Evolutionary conservation across 2,329 filamentous ascomycete genomes (phyloP).

Genomic region (Stagonosporopsis chrysanthemi): DNA sequence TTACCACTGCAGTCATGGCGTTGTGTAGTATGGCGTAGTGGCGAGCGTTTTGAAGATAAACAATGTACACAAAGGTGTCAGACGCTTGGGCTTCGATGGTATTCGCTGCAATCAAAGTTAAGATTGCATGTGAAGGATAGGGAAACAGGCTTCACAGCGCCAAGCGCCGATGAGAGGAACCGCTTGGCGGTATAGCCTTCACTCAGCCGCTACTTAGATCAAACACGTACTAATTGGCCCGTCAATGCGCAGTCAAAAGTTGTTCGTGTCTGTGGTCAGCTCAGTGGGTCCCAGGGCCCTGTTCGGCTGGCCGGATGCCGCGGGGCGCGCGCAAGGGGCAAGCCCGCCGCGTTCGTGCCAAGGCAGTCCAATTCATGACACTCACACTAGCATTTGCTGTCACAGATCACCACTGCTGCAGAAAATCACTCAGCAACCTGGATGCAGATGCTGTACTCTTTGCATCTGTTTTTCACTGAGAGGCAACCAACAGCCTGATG

Average conservation of each 20-base stretch:
- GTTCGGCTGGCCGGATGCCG: neutral
- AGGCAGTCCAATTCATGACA: neutral
- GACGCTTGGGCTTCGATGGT: neutral
- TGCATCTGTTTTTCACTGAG: neutral
- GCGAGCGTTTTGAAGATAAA: neutral
- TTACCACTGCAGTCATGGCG: slow-evolving; percentile 2
- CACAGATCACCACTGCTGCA: neutral
- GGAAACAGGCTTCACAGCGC: neutral
- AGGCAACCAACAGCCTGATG: neutral
- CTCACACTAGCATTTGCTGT: neutral
- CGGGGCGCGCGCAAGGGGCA: neutral
- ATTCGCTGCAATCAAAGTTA: neutral
- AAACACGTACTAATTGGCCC: neutral
- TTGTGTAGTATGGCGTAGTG: neutral
- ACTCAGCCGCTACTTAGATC: slow-evolving; percentile 2
- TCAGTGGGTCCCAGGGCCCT: neutral
- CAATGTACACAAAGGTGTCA: neutral
- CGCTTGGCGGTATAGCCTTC: slow-evolving; percentile 3
- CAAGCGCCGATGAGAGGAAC: neutral
- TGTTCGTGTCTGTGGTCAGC: neutral
- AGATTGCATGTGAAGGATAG: no score
- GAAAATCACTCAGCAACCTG: no score
- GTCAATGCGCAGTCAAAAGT: neutral
- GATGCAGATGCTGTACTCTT: neutral
- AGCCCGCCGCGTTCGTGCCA: neutral